phyloP scores from a whole-genome alignment of 2,329 filamentous ascomycete genomes.

The Cladosporium sphaerospermum region DNA sequence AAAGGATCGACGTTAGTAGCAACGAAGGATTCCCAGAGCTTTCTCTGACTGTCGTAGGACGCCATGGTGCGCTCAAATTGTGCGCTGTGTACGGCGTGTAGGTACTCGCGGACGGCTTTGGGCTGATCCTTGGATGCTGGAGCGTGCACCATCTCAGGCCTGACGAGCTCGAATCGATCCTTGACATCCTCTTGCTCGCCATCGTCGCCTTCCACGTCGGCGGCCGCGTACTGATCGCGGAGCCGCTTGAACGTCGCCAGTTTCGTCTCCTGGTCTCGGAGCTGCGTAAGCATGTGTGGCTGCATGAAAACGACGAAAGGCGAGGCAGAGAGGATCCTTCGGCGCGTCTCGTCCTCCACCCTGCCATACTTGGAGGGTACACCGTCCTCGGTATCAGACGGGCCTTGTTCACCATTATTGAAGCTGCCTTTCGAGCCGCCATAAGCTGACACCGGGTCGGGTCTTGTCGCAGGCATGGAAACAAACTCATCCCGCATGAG shows the following conservation, averaged over 20 bases:
- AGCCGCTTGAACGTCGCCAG: constrained; percentile 76
- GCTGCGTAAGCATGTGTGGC: constrained; percentile 86
- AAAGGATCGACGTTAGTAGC: constrained; percentile 84
- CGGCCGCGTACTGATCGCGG: constrained; percentile 60
- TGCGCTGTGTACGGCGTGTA: constrained; percentile 91
- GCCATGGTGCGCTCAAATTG: constrained; percentile 94
- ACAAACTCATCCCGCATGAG: constrained; percentile 90
- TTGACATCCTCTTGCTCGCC: constrained; percentile 27
- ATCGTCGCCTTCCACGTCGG: constrained; percentile 40
- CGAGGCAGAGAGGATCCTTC: constrained; percentile 87
- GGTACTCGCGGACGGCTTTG: constrained; percentile 81
- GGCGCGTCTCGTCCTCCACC: constrained; percentile 88
- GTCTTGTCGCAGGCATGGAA: constrained; percentile 57
- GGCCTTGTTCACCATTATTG: not conserved
- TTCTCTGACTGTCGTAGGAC: constrained; percentile 88
- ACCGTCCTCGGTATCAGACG: not conserved
- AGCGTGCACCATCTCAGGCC: constrained; percentile 90
- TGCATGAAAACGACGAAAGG: constrained; percentile 94
- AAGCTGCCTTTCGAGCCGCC: constrained; percentile 30
- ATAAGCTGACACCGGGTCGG: constrained; percentile 16
- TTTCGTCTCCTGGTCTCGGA: constrained; percentile 81
- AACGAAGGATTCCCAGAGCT: constrained; percentile 94
- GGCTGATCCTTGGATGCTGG: constrained; percentile 79
- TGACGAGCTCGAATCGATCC: constrained; percentile 76
- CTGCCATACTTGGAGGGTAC: constrained; percentile 87